Conservation (phyloP, 139 green algal species). For the Coccomyxa sp. region DNA sequence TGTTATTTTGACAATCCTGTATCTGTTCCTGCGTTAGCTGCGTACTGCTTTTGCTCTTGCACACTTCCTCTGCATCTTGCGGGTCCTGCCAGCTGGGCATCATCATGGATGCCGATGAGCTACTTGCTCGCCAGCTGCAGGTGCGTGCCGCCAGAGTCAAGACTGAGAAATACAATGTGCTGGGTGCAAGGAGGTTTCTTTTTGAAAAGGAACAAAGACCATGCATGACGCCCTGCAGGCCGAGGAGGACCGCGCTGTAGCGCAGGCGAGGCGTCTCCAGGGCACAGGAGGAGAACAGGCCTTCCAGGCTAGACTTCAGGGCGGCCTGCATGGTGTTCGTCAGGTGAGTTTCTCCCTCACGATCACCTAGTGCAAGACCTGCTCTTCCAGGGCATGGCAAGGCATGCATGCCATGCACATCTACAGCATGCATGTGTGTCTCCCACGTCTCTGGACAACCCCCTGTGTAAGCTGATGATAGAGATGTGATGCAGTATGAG, state of each 20-base stretch:
- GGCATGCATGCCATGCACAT: not conserved
- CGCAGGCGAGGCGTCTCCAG: slow-evolving; percentile 1
- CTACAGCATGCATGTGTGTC: not conserved
- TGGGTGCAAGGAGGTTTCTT: not conserved
- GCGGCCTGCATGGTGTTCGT: slow-evolving; percentile 1
- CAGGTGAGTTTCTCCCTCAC: not conserved
- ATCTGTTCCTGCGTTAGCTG: too few relatives aligned
- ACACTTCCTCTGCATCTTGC: slow-evolving; percentile 8
- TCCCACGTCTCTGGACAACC: not conserved
- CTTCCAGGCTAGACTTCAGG: slow-evolving; percentile 15
- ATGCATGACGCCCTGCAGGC: not conserved
- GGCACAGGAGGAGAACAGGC: not conserved
- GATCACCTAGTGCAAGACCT: not conserved
- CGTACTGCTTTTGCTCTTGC: too few relatives aligned
- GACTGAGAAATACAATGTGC: not conserved
- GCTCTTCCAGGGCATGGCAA: not conserved
- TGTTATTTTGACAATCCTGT: too few relatives aligned
- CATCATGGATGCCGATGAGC: slow-evolving; percentile 36
- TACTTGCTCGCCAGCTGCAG: slow-evolving; percentile 37
- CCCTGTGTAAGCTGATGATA: not conserved
- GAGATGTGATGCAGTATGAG: slow-evolving; percentile 29
- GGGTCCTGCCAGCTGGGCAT: not conserved
- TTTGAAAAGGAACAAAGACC: not conserved
- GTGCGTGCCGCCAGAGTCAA: slow-evolving; percentile 8
- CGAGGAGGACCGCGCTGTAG: slow-evolving; percentile 10